phyloP scores from a whole-genome alignment of 257 asterid genomes.

The Forsythia viridissima region DNA sequence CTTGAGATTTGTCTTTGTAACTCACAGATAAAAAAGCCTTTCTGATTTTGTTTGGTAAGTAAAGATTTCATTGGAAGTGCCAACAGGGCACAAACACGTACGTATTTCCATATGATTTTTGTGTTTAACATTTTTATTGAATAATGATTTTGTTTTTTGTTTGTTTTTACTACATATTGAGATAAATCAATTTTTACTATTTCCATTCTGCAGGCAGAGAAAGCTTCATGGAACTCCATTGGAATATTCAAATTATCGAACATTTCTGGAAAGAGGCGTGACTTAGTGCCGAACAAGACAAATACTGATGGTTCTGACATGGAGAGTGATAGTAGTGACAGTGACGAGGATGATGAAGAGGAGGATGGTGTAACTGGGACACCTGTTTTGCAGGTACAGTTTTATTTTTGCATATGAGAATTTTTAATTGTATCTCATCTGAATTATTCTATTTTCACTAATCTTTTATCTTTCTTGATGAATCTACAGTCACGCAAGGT shows the following conservation, averaged over 20 bases:
- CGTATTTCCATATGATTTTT: neutral
- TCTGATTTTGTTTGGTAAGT: neutral
- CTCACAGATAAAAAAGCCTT: neutral
- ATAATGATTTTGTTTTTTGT: neutral
- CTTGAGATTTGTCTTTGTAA: neutral
- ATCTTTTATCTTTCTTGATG: conserved; percentile 24
- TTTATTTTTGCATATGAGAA: neutral
- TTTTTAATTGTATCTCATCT: conserved; percentile 1
- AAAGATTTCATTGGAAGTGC: neutral
- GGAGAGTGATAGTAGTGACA: conserved; percentile 84
- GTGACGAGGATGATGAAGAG: conserved; percentile 72
- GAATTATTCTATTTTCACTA: neutral
- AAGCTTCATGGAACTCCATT: conserved; percentile 66
- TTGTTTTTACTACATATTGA: neutral
- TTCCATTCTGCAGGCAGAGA: conserved; percentile 62
- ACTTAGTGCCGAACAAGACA: conserved; percentile 55
- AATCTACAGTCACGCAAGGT: conserved; percentile 61
- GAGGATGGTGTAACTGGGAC: conserved; percentile 48
- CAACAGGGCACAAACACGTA: neutral
- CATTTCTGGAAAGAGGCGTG: conserved; percentile 85
- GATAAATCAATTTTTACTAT: conserved; percentile 2
- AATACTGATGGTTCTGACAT: conserved; percentile 59
- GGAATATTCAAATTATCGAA: conserved; percentile 71
- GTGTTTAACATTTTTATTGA: neutral
- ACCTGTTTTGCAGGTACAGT: conserved; percentile 69